Base-by-base conservation (phyloP, 1,284 basidiomycete genomes). In the Hymenochaete sp. region DNA sequence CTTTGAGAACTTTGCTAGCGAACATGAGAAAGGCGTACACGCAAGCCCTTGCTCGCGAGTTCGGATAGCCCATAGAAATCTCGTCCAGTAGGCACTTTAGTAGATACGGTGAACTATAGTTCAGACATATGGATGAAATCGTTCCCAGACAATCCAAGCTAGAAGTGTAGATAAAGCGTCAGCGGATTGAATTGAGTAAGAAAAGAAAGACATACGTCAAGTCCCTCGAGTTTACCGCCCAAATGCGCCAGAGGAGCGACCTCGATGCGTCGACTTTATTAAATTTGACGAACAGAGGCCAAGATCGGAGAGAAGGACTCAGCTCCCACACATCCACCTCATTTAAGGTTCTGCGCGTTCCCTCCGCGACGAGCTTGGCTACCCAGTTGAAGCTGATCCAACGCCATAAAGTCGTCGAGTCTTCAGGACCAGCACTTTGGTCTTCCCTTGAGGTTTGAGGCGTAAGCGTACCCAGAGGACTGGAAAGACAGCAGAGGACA, bases 351-450 rank as follows among this genome's bases (percentile, higher is more conserved):
- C 66, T 67, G 44, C 68, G 55, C 13, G 73, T 70, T 10, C 85
- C 85, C 62, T 75, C 53, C 25, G 18, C 22, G 25, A 93, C 72
- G 19, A 91, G 67, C 0, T 79, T 77, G 49, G 73, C 71, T 37
- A 92, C 69, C 90, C 89, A 93, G 22, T 58, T 64, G 63, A 92
- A 93, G 0, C 82, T 79, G n/a, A 84, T 63, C 83, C 88, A 91
- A 4, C 76, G 71, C 64, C 73, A 80, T 0, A 93, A 67, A 0
- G 78, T 72, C 3, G 83, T 82, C 52, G 81, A 79, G 57, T 92
- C 88, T 59, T 93, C 90, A 0, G 77, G 77, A 0, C 73, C 68
- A 32, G 80, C 56, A n/a, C 70, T 59, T 44, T 62, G 56, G 5
- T 5, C 13, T 35, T 19, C 32, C 32, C 8, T 16, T 35, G n/a